These are phyloP conservation scores for Phytophthora parvispora DNA, from an alignment of 352 stramenopile genomes.

Conservation along the genomic window DNA sequence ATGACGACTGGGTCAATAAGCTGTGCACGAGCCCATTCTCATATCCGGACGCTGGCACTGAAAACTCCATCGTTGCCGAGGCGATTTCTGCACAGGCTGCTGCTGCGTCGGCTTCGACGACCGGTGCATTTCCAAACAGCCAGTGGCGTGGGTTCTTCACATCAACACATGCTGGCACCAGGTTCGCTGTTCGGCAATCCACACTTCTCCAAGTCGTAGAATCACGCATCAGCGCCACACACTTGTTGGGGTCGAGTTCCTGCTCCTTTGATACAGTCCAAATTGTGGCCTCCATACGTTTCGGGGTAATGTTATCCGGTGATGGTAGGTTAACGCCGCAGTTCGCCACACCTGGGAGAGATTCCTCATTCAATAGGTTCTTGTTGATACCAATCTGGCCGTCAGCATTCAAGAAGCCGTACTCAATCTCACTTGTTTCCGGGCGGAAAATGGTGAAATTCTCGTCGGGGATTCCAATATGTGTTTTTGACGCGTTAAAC, in stretches of 20 bases:
- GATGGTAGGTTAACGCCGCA: conserved; percentile 86
- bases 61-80: conserved; percentile 33
- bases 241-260: conserved; percentile 48
- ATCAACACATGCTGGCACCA: conserved; percentile 55
- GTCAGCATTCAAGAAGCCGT: conserved; percentile 84
- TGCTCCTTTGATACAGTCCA: conserved; percentile 56
- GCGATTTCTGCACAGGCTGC: conserved; percentile 28
- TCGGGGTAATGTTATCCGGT: conserved; percentile 86
- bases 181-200: conserved; percentile 55
- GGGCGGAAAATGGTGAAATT: conserved; percentile 80
- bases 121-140: conserved; percentile 36
- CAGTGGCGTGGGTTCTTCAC: conserved; percentile 42
- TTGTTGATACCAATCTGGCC: conserved; percentile 76
- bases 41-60: conserved; percentile 60
- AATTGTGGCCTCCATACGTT: conserved; percentile 82
- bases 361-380: conserved; percentile 74
- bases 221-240: conserved; percentile 56
- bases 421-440: conserved; percentile 89
- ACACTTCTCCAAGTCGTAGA: conserved; percentile 63
- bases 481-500: conserved; percentile 49
- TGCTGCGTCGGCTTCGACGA: conserved; percentile 46
- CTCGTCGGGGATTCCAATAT: conserved; percentile 53
- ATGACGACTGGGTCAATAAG: conserved; percentile 37
- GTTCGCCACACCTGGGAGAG: conserved; percentile 67
- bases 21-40: conserved; percentile 59